phyloP scores from a whole-genome alignment of 208 protist genomes.

The Leishmania lainsoni region DNA sequence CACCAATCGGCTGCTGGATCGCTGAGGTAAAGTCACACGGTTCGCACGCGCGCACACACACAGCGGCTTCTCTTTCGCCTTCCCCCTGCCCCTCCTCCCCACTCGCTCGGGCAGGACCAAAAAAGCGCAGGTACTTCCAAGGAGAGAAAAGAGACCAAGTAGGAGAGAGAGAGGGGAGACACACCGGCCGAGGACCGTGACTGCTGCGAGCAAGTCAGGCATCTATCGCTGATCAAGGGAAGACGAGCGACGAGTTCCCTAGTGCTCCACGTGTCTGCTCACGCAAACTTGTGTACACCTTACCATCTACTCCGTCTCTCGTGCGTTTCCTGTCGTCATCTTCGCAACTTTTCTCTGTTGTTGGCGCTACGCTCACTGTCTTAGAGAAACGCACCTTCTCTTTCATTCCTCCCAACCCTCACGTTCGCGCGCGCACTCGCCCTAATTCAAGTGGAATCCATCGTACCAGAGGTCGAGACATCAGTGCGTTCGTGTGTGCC shows the following conservation, averaged over 20 bases:
- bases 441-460: no score
- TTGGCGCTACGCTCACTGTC: constrained; percentile 1
- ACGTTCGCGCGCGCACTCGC: no score
- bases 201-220: neutral
- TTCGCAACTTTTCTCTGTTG: neutral
- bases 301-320: neutral
- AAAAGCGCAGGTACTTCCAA: no score
- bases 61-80: neutral
- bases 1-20: neutral
- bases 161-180: no score
- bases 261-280: neutral
- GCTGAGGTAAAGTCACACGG: neutral
- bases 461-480: no score
- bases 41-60: neutral
- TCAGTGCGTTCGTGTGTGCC: no score
- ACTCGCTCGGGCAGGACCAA: no score
- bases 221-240: neutral
- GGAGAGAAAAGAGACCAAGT: no score
- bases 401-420: no score
- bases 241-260: neutral
- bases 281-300: neutral
- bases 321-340: neutral
- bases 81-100: neutral
- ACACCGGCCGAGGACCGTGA: neutral
- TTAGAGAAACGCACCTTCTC: neutral